Evolutionary conservation across 257 asterid genomes (phyloP).

Genomic region (Fraxinus americana): DNA sequence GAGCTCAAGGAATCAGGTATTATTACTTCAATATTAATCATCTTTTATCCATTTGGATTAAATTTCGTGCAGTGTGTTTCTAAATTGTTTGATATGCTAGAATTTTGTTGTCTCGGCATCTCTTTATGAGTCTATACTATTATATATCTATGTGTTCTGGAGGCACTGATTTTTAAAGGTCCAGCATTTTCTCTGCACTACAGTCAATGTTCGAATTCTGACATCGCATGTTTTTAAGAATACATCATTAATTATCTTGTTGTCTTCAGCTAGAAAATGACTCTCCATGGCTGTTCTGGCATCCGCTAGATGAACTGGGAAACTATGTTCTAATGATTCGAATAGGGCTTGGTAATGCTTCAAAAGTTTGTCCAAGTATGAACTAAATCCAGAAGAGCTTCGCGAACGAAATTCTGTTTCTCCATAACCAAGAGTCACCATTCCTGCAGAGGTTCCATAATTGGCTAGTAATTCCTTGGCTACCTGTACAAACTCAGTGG

Average conservation of each 20-base stretch:
- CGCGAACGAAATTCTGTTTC: constrained; percentile 36
- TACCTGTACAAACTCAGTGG: constrained; percentile 41
- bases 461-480: constrained; percentile 41
- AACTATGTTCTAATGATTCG: constrained; percentile 60
- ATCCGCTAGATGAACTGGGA: constrained; percentile 59
- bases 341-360: constrained; percentile 53
- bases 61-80: too few relatives aligned
- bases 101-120: too few relatives aligned
- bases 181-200: too few relatives aligned
- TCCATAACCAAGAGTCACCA: constrained; percentile 67
- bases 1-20: too few relatives aligned
- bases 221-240: constrained; percentile 21
- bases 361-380: constrained; percentile 44
- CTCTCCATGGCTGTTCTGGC: constrained; percentile 72
- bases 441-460: constrained; percentile 35
- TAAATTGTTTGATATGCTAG: too few relatives aligned
- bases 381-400: constrained; percentile 27
- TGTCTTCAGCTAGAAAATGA: constrained; percentile 35
- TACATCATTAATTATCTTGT: too few relatives aligned
- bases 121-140: too few relatives aligned
- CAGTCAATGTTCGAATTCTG: too few relatives aligned
- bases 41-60: too few relatives aligned
- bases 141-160: too few relatives aligned
- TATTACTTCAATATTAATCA: too few relatives aligned
- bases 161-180: too few relatives aligned